Conservation (phyloP, 257 asterid genomes). For the Vinca minor region DNA sequence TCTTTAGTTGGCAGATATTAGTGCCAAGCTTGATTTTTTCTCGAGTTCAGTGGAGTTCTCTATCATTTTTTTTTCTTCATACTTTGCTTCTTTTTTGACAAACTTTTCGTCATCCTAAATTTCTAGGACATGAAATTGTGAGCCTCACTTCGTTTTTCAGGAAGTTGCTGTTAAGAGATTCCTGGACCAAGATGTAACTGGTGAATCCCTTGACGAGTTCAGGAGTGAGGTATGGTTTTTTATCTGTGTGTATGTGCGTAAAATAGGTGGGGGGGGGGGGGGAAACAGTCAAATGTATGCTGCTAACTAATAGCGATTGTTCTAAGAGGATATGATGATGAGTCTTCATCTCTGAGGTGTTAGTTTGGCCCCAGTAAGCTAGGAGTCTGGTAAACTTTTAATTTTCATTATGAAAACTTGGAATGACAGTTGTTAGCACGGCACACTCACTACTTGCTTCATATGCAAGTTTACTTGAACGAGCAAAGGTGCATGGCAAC, state of each 20-base stretch:
- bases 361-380: not conserved
- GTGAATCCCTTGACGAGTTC: conserved; percentile 94
- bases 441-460: not conserved
- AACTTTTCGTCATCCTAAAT: conserved; percentile 12
- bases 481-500: not conserved
- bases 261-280: too few species aligned
- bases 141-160: conserved; percentile 39
- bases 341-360: not conserved
- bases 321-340: not conserved
- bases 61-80: not conserved
- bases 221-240: conserved; percentile 72
- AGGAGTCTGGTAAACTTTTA: not conserved
- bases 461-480: conserved; percentile 2
- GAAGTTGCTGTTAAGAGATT: conserved; percentile 97
- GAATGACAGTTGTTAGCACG: not conserved
- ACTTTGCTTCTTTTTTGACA: conserved; percentile 2
- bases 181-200: conserved; percentile 76
- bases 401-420: not conserved
- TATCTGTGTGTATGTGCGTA: not conserved
- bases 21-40: not conserved
- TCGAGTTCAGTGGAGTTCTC: not conserved
- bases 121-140: conserved; percentile 18
- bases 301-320: not conserved
- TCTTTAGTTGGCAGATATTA: not conserved
- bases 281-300: not conserved